Percentiles rank a stretch among this genome's conserved stretches.
phyloP scores from a whole-genome alignment of 2,329 filamentous ascomycete genomes.

The Aspergillus tamarii region DNA sequence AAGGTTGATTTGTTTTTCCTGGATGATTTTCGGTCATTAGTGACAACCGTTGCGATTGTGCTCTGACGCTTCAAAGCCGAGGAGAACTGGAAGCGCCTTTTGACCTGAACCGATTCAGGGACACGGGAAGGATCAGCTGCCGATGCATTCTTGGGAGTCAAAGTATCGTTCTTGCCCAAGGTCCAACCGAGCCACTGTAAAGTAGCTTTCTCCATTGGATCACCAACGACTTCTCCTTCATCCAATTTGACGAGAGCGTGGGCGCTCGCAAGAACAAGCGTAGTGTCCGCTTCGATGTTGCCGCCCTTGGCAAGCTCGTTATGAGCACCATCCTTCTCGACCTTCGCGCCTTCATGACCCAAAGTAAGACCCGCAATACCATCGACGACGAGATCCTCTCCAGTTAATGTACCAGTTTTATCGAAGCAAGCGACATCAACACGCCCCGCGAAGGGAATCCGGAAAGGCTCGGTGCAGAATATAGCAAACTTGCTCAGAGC shows the following conservation, averaged over 20 bases:
- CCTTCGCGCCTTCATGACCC: slow-evolving; percentile 66
- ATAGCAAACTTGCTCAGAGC: slow-evolving; percentile 94
- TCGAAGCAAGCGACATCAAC: slow-evolving; percentile 98
- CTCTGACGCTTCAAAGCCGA: slow-evolving; percentile 95
- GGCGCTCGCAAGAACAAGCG: slow-evolving; percentile 88
- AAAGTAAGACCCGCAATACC: slow-evolving; percentile 89
- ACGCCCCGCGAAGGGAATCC: slow-evolving; percentile 92
- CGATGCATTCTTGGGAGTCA: slow-evolving; percentile 64
- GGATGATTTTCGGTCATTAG: slow-evolving; percentile 70
- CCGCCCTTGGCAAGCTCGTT: slow-evolving; percentile 73
- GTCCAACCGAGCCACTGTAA: slow-evolving; percentile 87
- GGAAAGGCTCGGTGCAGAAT: slow-evolving; percentile 98
- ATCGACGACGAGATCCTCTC: slow-evolving; percentile 94
- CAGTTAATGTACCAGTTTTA: slow-evolving; percentile 95
- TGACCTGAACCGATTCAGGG: slow-evolving; percentile 83
- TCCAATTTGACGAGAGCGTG: slow-evolving; percentile 96
- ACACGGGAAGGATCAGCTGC: slow-evolving; percentile 47
- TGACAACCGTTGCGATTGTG: slow-evolving; percentile 81
- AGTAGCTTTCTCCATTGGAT: slow-evolving; percentile 99
- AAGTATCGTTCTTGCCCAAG: slow-evolving; percentile 83
- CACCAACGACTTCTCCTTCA: slow-evolving; percentile 94
- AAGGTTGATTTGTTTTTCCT: slow-evolving; percentile 84
- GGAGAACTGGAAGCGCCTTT: slow-evolving; percentile 97
- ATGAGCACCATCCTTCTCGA: slow-evolving; percentile 80
- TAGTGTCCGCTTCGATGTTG: slow-evolving; percentile 76